Evolutionary conservation across 2,329 filamentous ascomycete genomes (phyloP).

Genomic region (Hirsutella minnesotensis): DNA sequence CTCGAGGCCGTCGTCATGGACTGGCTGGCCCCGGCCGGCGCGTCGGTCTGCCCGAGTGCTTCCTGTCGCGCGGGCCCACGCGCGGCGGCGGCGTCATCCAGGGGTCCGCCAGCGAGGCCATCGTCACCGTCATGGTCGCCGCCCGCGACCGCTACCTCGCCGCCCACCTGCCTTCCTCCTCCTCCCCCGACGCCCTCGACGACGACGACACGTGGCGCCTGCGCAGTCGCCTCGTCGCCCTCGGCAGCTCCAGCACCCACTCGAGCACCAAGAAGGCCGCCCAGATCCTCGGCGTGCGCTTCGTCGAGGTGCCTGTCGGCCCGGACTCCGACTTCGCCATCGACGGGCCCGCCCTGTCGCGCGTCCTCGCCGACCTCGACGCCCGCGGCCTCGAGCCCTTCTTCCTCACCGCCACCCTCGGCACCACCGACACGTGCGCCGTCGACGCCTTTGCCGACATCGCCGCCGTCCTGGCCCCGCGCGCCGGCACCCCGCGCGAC

Average conservation of each 20-base stretch:
- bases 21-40: conserved; percentile 71
- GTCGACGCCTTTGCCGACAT: conserved; percentile 71
- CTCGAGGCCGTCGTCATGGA: conserved; percentile 88
- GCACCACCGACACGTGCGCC: conserved; percentile 80
- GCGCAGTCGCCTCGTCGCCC: conserved; percentile 51
- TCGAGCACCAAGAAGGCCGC: conserved; percentile 81
- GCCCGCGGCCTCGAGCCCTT: conserved; percentile 68
- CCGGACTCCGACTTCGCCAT: conserved; percentile 57
- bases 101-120: conserved; percentile 77
- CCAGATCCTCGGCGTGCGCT: conserved; percentile 75
- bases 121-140: conserved; percentile 77
- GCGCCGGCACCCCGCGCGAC: conserved; percentile 25
- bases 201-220: conserved; percentile 54
- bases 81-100: conserved; percentile 86
- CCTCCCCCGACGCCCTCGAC: conserved; percentile 40
- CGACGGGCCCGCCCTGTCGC: conserved; percentile 49
- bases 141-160: conserved; percentile 70
- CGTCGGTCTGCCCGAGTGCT: conserved; percentile 64
- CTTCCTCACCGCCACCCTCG: conserved; percentile 72
- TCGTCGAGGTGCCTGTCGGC: conserved; percentile 52
- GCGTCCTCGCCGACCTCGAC: conserved; percentile 52
- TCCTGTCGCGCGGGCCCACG: conserved; percentile 57
- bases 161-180: conserved; percentile 41
- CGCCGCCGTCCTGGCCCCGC: conserved; percentile 30
- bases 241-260: conserved; percentile 71